Conservation (phyloP, 169 alveolate genomes). For the Plasmodium vivax region DNA sequence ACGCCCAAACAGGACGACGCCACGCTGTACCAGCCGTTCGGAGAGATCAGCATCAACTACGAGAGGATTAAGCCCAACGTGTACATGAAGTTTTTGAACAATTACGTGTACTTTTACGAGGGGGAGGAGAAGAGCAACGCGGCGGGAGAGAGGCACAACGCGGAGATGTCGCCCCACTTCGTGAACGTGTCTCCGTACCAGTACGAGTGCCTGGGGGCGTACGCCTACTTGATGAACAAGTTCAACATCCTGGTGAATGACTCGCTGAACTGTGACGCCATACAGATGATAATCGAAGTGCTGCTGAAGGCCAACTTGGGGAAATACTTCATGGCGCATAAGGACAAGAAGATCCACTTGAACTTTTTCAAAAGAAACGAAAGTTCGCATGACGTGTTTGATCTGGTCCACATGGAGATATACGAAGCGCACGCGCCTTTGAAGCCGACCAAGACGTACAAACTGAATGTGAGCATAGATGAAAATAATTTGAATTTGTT, state of each 20-base stretch:
- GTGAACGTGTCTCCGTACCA: constrained; percentile 31
- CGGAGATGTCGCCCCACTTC: background rate
- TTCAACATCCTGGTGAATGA: constrained; percentile 66
- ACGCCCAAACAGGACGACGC: constrained; percentile 25
- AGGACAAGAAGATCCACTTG: constrained; percentile 34
- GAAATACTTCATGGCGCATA: constrained; percentile 21
- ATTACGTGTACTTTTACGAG: constrained; percentile 46
- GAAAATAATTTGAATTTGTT: constrained; percentile 54
- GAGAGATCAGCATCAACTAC: constrained; percentile 16
- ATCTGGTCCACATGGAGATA: constrained; percentile 45
- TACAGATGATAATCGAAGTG: constrained; percentile 60
- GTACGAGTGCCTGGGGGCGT: constrained; percentile 71
- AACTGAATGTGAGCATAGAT: constrained; percentile 62
- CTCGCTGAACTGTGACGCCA: constrained; percentile 53
- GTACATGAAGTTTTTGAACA: constrained; percentile 39
- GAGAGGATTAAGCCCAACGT: background rate
- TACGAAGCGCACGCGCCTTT: constrained; percentile 9
- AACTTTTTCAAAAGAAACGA: constrained; percentile 10
- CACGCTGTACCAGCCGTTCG: constrained; percentile 22
- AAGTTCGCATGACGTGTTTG: constrained; percentile 26
- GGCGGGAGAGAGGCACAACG: background rate
- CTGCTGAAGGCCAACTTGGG: constrained; percentile 68
- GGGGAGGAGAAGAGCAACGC: background rate
- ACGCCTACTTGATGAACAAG: constrained; percentile 68
- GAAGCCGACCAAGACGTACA: background rate